phyloP scores from a whole-genome alignment of 164 flowering plant genomes.

The Annona squamosa region DNA sequence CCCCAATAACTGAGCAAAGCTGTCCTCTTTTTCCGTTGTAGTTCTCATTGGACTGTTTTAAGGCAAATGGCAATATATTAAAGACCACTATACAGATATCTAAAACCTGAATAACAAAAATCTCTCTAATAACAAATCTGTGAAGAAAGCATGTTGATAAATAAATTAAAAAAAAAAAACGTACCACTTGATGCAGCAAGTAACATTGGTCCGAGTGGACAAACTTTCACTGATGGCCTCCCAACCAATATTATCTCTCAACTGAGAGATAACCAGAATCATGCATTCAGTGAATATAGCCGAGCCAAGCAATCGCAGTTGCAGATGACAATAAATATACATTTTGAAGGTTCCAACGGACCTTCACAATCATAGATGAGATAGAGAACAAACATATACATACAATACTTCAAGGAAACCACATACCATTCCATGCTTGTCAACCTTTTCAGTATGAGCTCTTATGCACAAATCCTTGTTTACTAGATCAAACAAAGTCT shows the following conservation, averaged over 20 bases:
- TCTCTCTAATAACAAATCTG: not conserved
- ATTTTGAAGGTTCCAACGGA: not conserved
- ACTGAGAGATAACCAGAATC: constrained; percentile 7
- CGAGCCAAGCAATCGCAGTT: not conserved
- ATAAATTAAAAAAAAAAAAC: not conserved
- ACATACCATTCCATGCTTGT: constrained; percentile 57
- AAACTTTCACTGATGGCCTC: constrained; percentile 44
- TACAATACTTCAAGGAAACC: not conserved
- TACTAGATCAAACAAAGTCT: constrained; percentile 53
- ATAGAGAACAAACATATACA: not conserved
- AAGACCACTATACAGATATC: too few relatives aligned
- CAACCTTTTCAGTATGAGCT: constrained; percentile 35
- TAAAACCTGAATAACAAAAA: not conserved
- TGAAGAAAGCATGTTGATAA: not conserved
- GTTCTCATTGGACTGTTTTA: not conserved
- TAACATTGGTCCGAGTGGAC: constrained; percentile 28
- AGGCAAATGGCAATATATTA: not conserved
- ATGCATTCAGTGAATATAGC: not conserved
- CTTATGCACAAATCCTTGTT: constrained; percentile 48
- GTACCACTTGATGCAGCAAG: constrained; percentile 57
- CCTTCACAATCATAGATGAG: not conserved
- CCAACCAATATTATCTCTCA: constrained; percentile 68
- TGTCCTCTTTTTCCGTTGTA: not conserved
- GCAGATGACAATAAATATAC: not conserved
- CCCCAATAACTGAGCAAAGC: not conserved